Conservation (phyloP, 345 rosid genomes). For the Lepidium africanum region DNA sequence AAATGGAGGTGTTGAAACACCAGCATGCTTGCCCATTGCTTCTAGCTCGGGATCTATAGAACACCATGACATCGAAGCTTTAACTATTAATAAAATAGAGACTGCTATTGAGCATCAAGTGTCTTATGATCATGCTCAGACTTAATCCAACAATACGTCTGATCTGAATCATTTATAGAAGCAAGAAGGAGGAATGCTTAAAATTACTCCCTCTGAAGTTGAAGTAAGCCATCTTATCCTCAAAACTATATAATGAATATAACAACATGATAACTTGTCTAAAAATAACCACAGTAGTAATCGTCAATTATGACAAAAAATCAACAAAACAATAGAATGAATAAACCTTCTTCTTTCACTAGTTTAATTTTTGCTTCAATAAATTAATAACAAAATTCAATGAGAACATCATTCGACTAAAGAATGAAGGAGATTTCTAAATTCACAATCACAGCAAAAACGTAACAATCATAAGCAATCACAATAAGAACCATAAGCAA, state of each 20-base stretch:
- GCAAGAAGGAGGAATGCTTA: conserved; percentile 77
- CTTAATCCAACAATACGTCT: conserved; percentile 32
- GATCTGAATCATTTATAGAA: conserved; percentile 63
- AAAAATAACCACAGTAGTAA: too few relatives aligned
- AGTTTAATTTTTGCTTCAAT: too few relatives aligned
- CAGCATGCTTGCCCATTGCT: conserved; percentile 43
- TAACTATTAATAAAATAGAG: conserved; percentile 28
- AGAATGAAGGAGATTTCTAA: too few relatives aligned
- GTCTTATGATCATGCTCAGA: conserved; percentile 24
- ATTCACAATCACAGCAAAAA: too few relatives aligned
- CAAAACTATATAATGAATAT: background rate
- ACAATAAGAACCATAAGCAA: too few relatives aligned
- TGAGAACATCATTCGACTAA: too few relatives aligned
- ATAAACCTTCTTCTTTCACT: too few relatives aligned
- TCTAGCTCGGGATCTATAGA: conserved; percentile 56
- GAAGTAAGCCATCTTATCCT: conserved; percentile 49
- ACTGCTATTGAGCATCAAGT: conserved; percentile 37
- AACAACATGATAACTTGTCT: too few relatives aligned
- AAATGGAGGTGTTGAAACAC: conserved; percentile 44
- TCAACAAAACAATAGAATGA: too few relatives aligned
- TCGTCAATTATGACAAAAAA: too few relatives aligned
- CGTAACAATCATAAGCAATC: too few relatives aligned
- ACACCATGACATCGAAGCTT: conserved; percentile 40
- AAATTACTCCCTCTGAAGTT: conserved; percentile 70
- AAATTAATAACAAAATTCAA: too few relatives aligned